Base-by-base conservation (phyloP, 441 rosid genomes). In the Monsonia emarginata region DNA sequence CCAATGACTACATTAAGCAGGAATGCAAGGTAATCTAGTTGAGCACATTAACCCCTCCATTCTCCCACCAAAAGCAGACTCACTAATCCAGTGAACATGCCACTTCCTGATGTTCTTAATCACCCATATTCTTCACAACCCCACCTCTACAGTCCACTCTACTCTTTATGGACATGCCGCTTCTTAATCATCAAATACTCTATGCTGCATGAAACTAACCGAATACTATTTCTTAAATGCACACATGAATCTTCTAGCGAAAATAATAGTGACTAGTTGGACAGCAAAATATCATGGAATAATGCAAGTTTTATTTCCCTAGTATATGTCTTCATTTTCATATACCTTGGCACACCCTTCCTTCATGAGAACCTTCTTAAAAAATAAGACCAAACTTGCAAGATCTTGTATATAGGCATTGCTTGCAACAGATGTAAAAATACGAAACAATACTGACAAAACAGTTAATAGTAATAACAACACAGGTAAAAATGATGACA, bases 401-500 rank as follows among this genome's bases (percentile, higher is more conserved):
- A 54, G 10, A 19, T 22, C 46, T 40, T 11, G 16, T 40, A 40
- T 13, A 40, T 40, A 13, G 0, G 0, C 46, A 40, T 40, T 40
- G 46, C 46, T 40, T 40, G 46, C 16, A 16, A 14, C n/a, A n/a
- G n/a, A n/a, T n/a, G n/a, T n/a, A 40, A 40, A 9, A 40, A 40
- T 40, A 16, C 11, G 46, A 40, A 40, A 40, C 46, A 40, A 40
- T 40, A 40, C 14, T 40, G 11, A 40, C n/a, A 16, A 4, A 40
- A 40, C 46, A 2, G 46, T 16, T 34, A 34, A 36, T 10, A 40
- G 11, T 10, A 40, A 40, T 11, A 40, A 40, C 11, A 10, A 14
- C 14, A 16, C 50, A 46, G 56, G 46, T 73, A 64, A 64, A 54
- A 57, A 70, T 19, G 27, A 24, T 13, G 26, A 69, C 32, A 32